Conservation (phyloP, 495 filamentous ascomycete species). For the Aspergillus wentii region DNA sequence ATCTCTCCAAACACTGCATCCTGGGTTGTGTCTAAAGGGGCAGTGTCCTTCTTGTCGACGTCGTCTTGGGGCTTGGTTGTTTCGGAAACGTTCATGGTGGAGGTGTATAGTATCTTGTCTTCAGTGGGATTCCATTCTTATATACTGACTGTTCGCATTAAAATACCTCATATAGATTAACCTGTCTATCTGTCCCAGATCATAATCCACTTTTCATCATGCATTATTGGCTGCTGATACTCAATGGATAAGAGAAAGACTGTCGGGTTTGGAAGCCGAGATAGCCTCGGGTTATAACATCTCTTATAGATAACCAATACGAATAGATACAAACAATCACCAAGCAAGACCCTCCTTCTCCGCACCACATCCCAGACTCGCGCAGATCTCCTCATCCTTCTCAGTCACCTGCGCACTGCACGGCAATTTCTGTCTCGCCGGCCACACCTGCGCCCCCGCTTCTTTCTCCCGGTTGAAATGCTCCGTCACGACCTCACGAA, state of each 20-base stretch:
- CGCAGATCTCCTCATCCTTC: slow-evolving; percentile 24
- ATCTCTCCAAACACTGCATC: slow-evolving; percentile 15
- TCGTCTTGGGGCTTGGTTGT: not conserved
- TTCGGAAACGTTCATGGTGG: not conserved
- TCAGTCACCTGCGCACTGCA: slow-evolving; percentile 16
- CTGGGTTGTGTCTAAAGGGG: not conserved
- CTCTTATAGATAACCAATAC: too few relatives aligned
- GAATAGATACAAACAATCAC: slow-evolving; percentile 8
- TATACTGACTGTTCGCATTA: too few relatives aligned
- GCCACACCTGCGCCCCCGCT: slow-evolving; percentile 36
- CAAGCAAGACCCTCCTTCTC: slow-evolving; percentile 23
- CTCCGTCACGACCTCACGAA: slow-evolving; percentile 34
- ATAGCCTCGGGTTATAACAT: too few relatives aligned
- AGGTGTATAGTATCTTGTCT: too few relatives aligned
- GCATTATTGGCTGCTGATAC: too few relatives aligned
- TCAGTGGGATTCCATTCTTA: too few relatives aligned
- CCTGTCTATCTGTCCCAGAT: too few relatives aligned
- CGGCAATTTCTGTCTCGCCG: slow-evolving; percentile 28
- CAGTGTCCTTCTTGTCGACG: not conserved
- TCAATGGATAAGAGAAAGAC: too few relatives aligned
- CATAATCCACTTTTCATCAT: too few relatives aligned
- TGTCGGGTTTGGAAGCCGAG: too few relatives aligned
- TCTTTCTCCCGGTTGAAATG: slow-evolving; percentile 36
- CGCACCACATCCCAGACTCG: slow-evolving; percentile 17
- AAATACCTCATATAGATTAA: too few relatives aligned